Evolutionary conservation across 441 rosid genomes (phyloP).

Genomic region (Biscutella auriculata): DNA sequence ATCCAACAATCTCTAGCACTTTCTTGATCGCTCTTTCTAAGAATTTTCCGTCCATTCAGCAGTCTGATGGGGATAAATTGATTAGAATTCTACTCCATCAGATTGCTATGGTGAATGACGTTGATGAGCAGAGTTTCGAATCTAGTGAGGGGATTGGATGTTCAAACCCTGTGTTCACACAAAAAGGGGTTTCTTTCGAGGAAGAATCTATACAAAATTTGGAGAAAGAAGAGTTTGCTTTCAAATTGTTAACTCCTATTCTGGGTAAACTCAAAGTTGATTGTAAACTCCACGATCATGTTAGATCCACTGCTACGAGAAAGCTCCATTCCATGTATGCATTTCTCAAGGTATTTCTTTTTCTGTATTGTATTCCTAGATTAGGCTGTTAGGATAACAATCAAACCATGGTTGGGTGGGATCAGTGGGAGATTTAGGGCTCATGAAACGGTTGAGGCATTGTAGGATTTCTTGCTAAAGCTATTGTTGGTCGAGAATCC

Average conservation of each 20-base stretch:
- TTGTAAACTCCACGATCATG: conserved; percentile 41
- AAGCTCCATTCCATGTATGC: conserved; percentile 67
- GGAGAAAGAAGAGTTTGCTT: conserved; percentile 74
- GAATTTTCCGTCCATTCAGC: conserved; percentile 40
- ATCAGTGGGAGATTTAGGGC: too few species aligned
- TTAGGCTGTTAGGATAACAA: too few species aligned
- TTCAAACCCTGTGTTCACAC: too few species aligned
- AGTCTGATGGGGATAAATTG: conserved; percentile 42
- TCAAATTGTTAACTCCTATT: conserved; percentile 45
- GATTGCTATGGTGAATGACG: conserved; percentile 10
- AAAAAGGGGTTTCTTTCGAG: conserved; percentile 43
- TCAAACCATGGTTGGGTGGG: too few species aligned
- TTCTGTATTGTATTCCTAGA: not conserved
- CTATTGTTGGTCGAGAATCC: not conserved
- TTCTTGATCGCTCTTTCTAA: conserved; percentile 46
- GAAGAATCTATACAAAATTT: conserved; percentile 54
- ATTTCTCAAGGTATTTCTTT: conserved; percentile 55
- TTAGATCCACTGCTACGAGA: conserved; percentile 46
- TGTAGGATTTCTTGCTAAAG: not conserved
- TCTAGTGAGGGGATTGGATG: too few species aligned
- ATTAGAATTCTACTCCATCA: conserved; percentile 46
- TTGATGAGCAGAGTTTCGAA: too few species aligned
- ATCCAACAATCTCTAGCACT: conserved; percentile 32
- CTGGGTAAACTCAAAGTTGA: conserved; percentile 45
- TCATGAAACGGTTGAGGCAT: too few species aligned